Percentiles rank a stretch among this genome's conserved stretches.
Evolutionary conservation across 441 rosid genomes (phyloP).

Genomic region (Aquilaria agallochum): DNA sequence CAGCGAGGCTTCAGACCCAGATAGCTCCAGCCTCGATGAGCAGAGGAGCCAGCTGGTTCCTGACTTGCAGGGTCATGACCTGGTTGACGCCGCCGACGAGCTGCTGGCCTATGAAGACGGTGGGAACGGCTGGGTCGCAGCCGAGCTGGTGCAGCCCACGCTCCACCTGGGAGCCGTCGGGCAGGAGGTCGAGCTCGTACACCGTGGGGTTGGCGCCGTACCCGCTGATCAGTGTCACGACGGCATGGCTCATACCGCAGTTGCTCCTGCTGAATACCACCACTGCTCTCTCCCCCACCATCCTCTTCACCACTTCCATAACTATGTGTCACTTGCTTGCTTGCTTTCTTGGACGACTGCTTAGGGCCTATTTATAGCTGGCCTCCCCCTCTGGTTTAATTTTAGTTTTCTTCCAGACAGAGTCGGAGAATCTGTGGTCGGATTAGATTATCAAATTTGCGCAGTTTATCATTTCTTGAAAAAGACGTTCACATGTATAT

Average conservation of each 20-base stretch:
- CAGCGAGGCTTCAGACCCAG: constrained; percentile 24
- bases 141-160: constrained; percentile 44
- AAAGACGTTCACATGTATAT: too few species aligned
- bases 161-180: constrained; percentile 50
- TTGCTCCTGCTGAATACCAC: constrained; percentile 69
- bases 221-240: constrained; percentile 40
- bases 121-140: constrained; percentile 40
- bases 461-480: too few species aligned
- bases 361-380: too few species aligned
- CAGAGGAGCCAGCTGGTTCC: constrained; percentile 38
- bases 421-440: too few species aligned
- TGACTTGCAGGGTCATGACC: constrained; percentile 51
- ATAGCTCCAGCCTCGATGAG: constrained; percentile 58
- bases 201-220: constrained; percentile 54
- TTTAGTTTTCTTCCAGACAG: too few species aligned
- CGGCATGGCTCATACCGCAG: constrained; percentile 58
- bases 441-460: too few species aligned
- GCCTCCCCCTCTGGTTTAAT: too few species aligned
- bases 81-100: constrained; percentile 64
- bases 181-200: constrained; percentile 55
- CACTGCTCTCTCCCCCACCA: constrained; percentile 48
- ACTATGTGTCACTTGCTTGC: neutral
- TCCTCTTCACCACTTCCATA: constrained; percentile 36
- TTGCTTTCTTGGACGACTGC: too few species aligned
- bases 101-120: constrained; percentile 58